Base-by-base conservation (phyloP, 2,329 filamentous ascomycete genomes). In the Cordyceps javanica region DNA sequence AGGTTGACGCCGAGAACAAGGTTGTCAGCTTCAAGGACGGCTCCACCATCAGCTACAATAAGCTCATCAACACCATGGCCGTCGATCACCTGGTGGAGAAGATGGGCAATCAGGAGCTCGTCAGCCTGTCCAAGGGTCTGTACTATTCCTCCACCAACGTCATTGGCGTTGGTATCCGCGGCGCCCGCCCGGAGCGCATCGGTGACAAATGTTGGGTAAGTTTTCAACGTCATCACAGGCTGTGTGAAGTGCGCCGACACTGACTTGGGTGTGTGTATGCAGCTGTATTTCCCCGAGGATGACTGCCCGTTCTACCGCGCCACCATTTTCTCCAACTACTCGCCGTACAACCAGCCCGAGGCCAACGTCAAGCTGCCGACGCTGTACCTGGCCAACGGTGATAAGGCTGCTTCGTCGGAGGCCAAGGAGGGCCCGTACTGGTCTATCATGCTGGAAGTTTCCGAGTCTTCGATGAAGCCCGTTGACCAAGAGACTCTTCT, bases 291-390 rank as follows among this genome's bases (percentile, higher is more conserved):
- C 86, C 94, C 94, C 62, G 94, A 99, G 76, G 89, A 96, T 75
- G 88, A 99, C 83, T 97, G 91, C 81, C 91, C 91, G 72, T 99
- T 99, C 83, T 99, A 99, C 83, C 90, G 94, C 67, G 94, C 94
- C 70, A 99, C 94, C 70, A 97, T 99, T 79, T 99, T 99, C 85
- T 97, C 93, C 76, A 99, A 99, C 85, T 99, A 99, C 83, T 97
- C 94, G 23, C 94, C 93, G 55, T 87, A 96, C 85, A 99, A 99
- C 82, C 94, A 97, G 79, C 94, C 94, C 34, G 79, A 89, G 64
- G 80, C 85, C 60, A 86, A 87, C 59, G 87, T 82, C 70, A 94
- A 96, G 82, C 85, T 99, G 58, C 85, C 91, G 39, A 97, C 94
- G 23, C 77, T 91, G 66, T 89, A 92, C 73, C 82, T 92, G 42